Conservation (phyloP, 176 grass and related monocot genomes). For the Aegilops tauschii region DNA sequence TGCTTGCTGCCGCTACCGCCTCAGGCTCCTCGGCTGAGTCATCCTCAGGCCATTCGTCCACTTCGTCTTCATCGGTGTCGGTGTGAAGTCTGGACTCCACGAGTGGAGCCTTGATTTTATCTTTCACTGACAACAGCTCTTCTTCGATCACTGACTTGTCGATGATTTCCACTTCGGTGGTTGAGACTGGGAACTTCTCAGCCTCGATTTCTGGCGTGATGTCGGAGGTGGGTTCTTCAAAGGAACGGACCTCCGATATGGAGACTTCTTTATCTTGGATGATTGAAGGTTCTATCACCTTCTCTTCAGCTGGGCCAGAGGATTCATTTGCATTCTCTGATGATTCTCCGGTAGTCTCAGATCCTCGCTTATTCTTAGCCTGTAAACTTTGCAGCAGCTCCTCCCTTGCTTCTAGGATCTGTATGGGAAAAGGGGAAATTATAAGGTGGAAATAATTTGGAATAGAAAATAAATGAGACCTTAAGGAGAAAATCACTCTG, state of each 20-base stretch:
- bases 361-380: conserved; percentile 26
- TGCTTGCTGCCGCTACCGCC: conserved; percentile 12
- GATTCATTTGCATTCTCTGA: conserved; percentile 15
- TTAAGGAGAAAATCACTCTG: not conserved
- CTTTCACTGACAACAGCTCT: conserved; percentile 28
- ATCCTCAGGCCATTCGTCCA: conserved; percentile 56
- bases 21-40: conserved; percentile 32
- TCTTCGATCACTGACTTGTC: conserved; percentile 76
- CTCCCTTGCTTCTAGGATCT: conserved; percentile 67
- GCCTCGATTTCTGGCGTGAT: conserved; percentile 18
- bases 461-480: not conserved
- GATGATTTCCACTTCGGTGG: conserved; percentile 46
- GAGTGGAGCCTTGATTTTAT: not conserved
- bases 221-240: conserved; percentile 37
- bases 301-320: conserved; percentile 37
- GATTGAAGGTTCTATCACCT: conserved; percentile 31
- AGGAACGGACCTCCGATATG: conserved; percentile 14
- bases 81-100: not conserved
- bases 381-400: conserved; percentile 50
- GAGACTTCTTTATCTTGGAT: not conserved
- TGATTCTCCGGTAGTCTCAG: conserved; percentile 26
- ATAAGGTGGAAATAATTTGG: not conserved
- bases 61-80: conserved; percentile 33
- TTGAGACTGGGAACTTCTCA: conserved; percentile 46
- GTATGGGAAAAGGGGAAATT: not conserved